Percentiles rank a stretch among this genome's conserved stretches.
Conservation (phyloP, 768 basidiomycete genomes). For the Rhizopogon vulgaris region DNA sequence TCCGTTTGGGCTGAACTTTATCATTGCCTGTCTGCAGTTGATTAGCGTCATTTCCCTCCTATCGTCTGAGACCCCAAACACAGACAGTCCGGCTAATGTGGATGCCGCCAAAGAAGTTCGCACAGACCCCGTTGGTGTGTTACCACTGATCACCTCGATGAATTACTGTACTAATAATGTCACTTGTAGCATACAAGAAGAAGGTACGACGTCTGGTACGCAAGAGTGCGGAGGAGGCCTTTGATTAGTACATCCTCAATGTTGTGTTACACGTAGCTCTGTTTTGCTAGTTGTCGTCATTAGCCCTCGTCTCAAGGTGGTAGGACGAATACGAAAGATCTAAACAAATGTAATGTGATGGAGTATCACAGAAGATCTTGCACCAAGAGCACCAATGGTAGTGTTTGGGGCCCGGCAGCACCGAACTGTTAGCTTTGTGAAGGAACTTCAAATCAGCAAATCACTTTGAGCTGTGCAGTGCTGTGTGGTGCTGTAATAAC, state of each 20-base stretch:
- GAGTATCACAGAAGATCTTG: not conserved
- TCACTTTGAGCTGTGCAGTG: too few relatives aligned
- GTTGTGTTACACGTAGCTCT: conserved; percentile 5
- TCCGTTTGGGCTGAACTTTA: not conserved
- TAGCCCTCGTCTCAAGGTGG: too few relatives aligned
- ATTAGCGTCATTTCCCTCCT: conserved; percentile 94
- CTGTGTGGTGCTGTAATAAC: too few relatives aligned
- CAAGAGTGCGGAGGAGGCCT: conserved; percentile 84
- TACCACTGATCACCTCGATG: not conserved
- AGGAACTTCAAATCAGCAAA: too few relatives aligned
- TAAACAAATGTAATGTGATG: too few relatives aligned
- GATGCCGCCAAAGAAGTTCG: conserved; percentile 91
- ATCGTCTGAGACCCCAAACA: conserved; percentile 85
- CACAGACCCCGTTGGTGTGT: conserved; percentile 53
- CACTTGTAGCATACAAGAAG: conserved; percentile 76
- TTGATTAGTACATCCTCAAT: conserved; percentile 38
- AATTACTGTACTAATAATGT: conserved; percentile 11
- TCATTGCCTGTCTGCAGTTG: conserved; percentile 45
- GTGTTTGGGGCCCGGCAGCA: too few relatives aligned
- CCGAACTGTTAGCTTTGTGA: too few relatives aligned
- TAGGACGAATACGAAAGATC: too few relatives aligned
- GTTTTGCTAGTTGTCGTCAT: conserved; percentile 2
- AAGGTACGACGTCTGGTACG: conserved; percentile 89
- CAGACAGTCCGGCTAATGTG: conserved; percentile 93
- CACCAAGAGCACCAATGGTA: not conserved